Evolutionary conservation across 2,329 filamentous ascomycete genomes (phyloP).

Genomic region (Gliomastix tumulicola): DNA sequence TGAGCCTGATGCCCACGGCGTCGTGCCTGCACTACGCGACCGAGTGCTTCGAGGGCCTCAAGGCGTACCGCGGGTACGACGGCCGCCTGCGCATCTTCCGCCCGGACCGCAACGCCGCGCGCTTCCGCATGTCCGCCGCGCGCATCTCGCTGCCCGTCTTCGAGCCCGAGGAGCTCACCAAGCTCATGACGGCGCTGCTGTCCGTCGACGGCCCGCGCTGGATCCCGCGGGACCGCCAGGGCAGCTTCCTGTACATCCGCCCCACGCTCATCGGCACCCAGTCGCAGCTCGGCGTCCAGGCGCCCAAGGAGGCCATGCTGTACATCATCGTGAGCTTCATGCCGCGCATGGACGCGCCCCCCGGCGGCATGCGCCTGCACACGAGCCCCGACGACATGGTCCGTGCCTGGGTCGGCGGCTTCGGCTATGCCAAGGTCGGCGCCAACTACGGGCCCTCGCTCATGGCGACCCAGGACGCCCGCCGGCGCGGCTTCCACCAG

Average conservation of each 20-base stretch:
- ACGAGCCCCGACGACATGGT: slow-evolving; percentile 77
- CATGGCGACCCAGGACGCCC: slow-evolving; percentile 69
- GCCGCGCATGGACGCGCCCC: slow-evolving; percentile 44
- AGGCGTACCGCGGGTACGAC: slow-evolving; percentile 74
- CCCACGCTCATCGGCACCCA: slow-evolving; percentile 84
- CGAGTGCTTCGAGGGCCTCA: slow-evolving; percentile 82
- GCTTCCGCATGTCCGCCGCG: slow-evolving; percentile 51
- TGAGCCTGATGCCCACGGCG: slow-evolving; percentile 74
- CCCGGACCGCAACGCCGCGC: slow-evolving; percentile 63
- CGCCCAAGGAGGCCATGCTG: slow-evolving; percentile 77
- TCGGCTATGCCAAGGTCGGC: slow-evolving; percentile 86
- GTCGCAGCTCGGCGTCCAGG: slow-evolving; percentile 71
- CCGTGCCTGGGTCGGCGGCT: slow-evolving; percentile 88
- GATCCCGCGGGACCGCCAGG: slow-evolving; percentile 64
- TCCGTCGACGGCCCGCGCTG: slow-evolving; percentile 70
- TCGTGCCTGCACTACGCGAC: slow-evolving; percentile 83
- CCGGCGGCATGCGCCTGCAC: slow-evolving; percentile 63
- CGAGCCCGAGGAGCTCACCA: slow-evolving; percentile 62
- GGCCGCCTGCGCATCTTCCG: slow-evolving; percentile 71
- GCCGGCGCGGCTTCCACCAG: slow-evolving; percentile 71
- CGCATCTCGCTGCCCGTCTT: slow-evolving; percentile 73
- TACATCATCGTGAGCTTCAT: slow-evolving; percentile 69
- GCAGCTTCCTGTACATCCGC: slow-evolving; percentile 74
- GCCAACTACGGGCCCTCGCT: slow-evolving; percentile 89
- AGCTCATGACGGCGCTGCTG: slow-evolving; percentile 65